Conservation (phyloP, 108 stramenopile genomes). For the Pinguiococcus pyrenoidosus region DNA sequence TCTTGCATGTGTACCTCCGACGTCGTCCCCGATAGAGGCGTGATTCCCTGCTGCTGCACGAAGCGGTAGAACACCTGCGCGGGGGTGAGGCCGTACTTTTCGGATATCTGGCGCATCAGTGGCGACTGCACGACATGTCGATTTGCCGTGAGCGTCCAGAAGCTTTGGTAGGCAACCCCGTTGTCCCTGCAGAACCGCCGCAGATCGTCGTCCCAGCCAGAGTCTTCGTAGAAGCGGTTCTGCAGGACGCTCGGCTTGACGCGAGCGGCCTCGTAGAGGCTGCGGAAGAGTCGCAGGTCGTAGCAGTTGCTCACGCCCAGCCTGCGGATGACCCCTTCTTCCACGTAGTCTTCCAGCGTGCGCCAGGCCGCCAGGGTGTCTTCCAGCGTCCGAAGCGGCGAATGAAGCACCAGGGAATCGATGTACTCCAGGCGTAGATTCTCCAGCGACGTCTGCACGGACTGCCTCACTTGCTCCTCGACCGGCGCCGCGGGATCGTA, state of each 20-base stretch:
- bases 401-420: slow-evolving; percentile 56
- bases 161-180: slow-evolving; percentile 64
- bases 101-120: slow-evolving; percentile 35
- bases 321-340: slow-evolving; percentile 42
- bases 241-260: slow-evolving; percentile 66
- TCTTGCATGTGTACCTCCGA: slow-evolving; percentile 53
- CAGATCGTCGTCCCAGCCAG: slow-evolving; percentile 58
- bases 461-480: slow-evolving; percentile 49
- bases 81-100: slow-evolving; percentile 41
- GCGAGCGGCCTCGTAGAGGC: slow-evolving; percentile 38
- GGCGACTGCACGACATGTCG: slow-evolving; percentile 37
- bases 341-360: slow-evolving; percentile 51
- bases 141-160: slow-evolving; percentile 57
- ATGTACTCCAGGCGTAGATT: slow-evolving; percentile 66
- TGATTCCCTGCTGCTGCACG: slow-evolving; percentile 59
- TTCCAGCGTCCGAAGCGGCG: slow-evolving; percentile 37
- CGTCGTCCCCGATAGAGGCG: slow-evolving; percentile 62
- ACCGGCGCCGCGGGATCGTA: slow-evolving; percentile 46
- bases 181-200: slow-evolving; percentile 54
- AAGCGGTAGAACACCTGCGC: slow-evolving; percentile 67
- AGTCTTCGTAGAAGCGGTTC: slow-evolving; percentile 62
- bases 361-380: slow-evolving; percentile 52
- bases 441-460: slow-evolving; percentile 40
- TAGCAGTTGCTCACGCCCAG: slow-evolving; percentile 63
- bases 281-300: slow-evolving; percentile 14